Evolutionary conservation across 2,329 filamentous ascomycete genomes (phyloP), one percentile per base, ranked within the genome.

Genomic region (Diaporthe sp.): DNA sequence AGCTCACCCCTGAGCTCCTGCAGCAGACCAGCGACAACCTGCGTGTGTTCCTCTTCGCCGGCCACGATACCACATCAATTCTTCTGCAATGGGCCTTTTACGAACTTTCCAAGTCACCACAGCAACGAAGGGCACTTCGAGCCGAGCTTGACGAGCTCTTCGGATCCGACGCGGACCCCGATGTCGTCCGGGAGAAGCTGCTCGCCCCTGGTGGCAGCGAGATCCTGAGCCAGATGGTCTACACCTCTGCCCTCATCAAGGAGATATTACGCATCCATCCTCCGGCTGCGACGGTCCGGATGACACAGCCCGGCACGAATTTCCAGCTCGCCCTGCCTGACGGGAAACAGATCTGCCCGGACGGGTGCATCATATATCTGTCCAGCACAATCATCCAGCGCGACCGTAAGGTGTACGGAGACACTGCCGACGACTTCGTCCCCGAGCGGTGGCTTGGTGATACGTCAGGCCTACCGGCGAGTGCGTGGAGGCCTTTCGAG

Each of bases 401-500:
- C 42, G 82, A 85, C 73, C 74, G 72, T 19, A 76, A n/a, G 1
- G 81, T 83, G n/a, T 85, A 79, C 76, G 85, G 85, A 10, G 81
- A 80, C 1, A 82, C 79, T 17, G 83, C 78, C 13, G 78, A 83
- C 49, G 81, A 81, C 72, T 87, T 84, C 69, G 78, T 82, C 8
- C 86, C 86, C 0, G 86, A 87, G 78, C 80, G 86, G 6, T 87
- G 85, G 84, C 78, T 84, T 4, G 79, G 80, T 3, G 80, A 82
- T n/a, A 34, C 72, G 25, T 69, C 34, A 76, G 74, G 71, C 17
- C 79, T 79, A 25, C 81, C 81, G 51, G 76, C 80, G 10, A 83
- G 85, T 55, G 88, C 89, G 2, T 91, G 86, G 85, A 82, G 89
- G 31, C 85, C 88, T 0, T 91, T 91, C 77, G 87, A 89, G 77